phyloP scores from a whole-genome alignment of 2,329 filamentous ascomycete genomes.

The Colletotrichum eremochloae region DNA sequence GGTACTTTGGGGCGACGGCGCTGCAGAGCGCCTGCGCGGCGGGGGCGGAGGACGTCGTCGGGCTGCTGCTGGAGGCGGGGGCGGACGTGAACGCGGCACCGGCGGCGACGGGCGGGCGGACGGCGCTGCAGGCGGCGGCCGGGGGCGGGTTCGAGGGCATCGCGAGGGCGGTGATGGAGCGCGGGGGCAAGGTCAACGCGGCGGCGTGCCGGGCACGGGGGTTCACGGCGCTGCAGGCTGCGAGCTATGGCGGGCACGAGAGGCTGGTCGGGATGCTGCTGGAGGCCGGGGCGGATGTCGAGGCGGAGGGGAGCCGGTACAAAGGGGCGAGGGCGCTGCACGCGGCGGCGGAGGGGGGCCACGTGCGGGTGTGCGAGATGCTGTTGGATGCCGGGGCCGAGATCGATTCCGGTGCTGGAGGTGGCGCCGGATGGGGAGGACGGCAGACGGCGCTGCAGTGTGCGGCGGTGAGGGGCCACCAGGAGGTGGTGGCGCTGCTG shows the following conservation, averaged over 20 bases:
- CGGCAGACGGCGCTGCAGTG: conserved; percentile 52
- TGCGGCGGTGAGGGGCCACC: conserved; percentile 52
- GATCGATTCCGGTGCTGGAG: conserved; percentile 52
- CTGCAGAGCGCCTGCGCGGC: conserved; percentile 54
- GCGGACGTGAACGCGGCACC: conserved; percentile 51
- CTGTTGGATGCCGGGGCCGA: conserved; percentile 54
- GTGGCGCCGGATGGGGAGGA: conserved; percentile 4
- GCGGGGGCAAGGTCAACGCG: conserved; percentile 42
- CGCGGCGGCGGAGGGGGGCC: conserved; percentile 34
- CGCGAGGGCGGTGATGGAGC: conserved; percentile 33
- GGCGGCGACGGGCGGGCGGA: conserved; percentile 42
- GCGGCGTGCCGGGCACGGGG: conserved; percentile 43
- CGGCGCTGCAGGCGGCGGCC: conserved; percentile 46
- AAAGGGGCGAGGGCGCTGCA: conserved; percentile 45
- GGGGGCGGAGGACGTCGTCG: conserved; percentile 46
- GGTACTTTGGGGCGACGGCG: conserved; percentile 54
- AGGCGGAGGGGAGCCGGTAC: conserved; percentile 44
- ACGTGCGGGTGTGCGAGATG: conserved; percentile 44
- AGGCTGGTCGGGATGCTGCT: conserved; percentile 46
- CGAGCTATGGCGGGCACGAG: conserved; percentile 52
- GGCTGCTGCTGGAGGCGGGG: conserved; percentile 48
- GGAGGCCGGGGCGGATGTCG: conserved; percentile 43
- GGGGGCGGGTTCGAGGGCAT: conserved; percentile 30
- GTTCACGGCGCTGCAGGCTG: conserved; percentile 52
- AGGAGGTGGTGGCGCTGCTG: conserved; percentile 57